A percentile compares a stretch with the other conserved stretches of the same genome.
phyloP scores from a whole-genome alignment of 179 eudicot species.

The Silene noctiflora region DNA sequence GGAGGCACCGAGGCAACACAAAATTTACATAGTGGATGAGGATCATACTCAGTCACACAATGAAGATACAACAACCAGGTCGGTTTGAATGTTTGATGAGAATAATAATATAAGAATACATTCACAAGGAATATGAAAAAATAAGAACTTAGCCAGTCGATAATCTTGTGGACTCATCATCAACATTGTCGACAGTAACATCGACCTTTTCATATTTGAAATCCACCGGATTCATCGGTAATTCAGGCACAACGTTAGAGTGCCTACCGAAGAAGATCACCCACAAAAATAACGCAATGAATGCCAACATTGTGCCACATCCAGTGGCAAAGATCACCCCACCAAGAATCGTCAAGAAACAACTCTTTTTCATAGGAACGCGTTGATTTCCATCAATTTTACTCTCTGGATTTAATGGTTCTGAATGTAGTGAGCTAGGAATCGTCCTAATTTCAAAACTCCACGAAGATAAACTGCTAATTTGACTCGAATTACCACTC shows the following conservation, averaged over 20 bases:
- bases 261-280: slow-evolving; percentile 35
- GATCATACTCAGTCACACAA: slow-evolving; percentile 26
- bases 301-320: slow-evolving; percentile 58
- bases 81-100: neutral
- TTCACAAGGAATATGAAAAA: neutral
- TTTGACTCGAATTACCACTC: slow-evolving; percentile 42
- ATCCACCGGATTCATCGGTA: slow-evolving; percentile 35
- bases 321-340: slow-evolving; percentile 51
- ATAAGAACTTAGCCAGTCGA: slow-evolving; percentile 12
- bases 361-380: slow-evolving; percentile 28
- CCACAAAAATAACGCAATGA: slow-evolving; percentile 46
- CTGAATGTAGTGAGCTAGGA: slow-evolving; percentile 53
- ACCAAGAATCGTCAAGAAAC: slow-evolving; percentile 47
- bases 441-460: slow-evolving; percentile 41
- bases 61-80: slow-evolving; percentile 19
- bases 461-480: slow-evolving; percentile 46
- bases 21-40: slow-evolving; percentile 24
- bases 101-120: neutral
- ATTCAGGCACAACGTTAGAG: slow-evolving; percentile 28
- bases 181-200: slow-evolving; percentile 42
- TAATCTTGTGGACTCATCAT: slow-evolving; percentile 22
- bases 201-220: slow-evolving; percentile 59
- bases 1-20: neutral
- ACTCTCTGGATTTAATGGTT: slow-evolving; percentile 46
- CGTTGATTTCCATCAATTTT: slow-evolving; percentile 16